Evolutionary conservation across 2,329 filamentous ascomycete species (phyloP), one percentile per base, ranked within the genome.

Genomic region (Fusarium algeriense): DNA sequence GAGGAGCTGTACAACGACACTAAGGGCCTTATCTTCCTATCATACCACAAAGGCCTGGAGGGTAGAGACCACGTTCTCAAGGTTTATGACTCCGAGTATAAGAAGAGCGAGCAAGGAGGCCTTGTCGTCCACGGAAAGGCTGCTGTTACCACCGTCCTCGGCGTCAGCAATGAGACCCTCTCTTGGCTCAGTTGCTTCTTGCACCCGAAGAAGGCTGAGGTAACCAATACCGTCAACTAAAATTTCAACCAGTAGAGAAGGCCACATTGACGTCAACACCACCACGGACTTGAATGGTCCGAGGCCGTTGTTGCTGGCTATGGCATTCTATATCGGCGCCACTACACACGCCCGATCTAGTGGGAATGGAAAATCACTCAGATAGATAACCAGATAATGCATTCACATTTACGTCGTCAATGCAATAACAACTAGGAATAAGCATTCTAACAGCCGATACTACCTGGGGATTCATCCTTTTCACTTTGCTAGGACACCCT

Each of bases 61-160:
- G 86, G 88, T 73, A 89, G 87, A 79, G 88, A 91, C 60, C 89
- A 91, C 73, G 84, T 91, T 64, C 77, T 88, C 59, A 80, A 83
- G 57, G 82, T 89, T 64, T 92, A 89, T 79, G 82, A 82, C 61
- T 80, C 83, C 60, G 88, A 92, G 81, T 83, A 84, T 73, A 90
- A 90, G 84, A 91, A 90, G 83, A 85, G 85, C 45, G 88, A 89
- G 48, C 88, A 89, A 68, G 87, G 90, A 34, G 89, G 89, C 48
- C 78, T 91, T 35, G 83, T 93, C n/a, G 87, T 89, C 7, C 87
- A 87, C 65, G 88, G 90, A 76, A 93, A 92, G 85, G 92, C 93
- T 13, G 82, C 89, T 14, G 83, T 94, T 71, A 88, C 87, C 54
- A 93, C 92, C 15, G 87, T 88, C 26, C 83, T 94, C 53, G 86